Evolutionary conservation across 495 filamentous ascomycete species (phyloP).

Genomic region (Pyrenula aspistea): DNA sequence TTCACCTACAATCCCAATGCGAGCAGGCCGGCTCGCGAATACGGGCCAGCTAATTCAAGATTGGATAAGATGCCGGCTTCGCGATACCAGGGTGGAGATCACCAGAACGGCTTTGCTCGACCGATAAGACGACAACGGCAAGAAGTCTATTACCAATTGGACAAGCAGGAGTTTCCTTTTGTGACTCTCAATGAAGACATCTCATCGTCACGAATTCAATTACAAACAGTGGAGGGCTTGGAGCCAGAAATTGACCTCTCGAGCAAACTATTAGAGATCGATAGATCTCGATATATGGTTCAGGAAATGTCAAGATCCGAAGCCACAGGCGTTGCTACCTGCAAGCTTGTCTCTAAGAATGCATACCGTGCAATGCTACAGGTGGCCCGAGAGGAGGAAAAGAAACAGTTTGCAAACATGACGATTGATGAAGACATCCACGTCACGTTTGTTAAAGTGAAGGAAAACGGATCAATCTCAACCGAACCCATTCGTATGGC

Average conservation of each 20-base stretch:
- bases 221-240: background rate
- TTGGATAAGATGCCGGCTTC: no score
- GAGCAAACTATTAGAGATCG: background rate
- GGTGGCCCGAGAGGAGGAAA: slow-evolving; percentile 4
- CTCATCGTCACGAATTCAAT: background rate
- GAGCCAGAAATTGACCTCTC: background rate
- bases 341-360: background rate
- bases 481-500: background rate
- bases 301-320: background rate
- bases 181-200: background rate
- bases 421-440: slow-evolving; percentile 4
- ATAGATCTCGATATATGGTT: background rate
- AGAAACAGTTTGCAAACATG: slow-evolving; percentile 8
- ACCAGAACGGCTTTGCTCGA: no score
- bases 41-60: no score
- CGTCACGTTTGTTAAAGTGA: slow-evolving; percentile 2
- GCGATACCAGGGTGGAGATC: no score
- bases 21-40: no score
- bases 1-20: no score
- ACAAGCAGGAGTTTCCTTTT: background rate
- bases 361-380: background rate
- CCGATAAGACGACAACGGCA: background rate
- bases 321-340: background rate
- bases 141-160: background rate
- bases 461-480: background rate